Percentiles rank a stretch among this genome's conserved stretches.
These are phyloP conservation scores for Phytophthora ramorum DNA, from an alignment of 352 stramenopile genomes.

Conservation along the genomic window DNA sequence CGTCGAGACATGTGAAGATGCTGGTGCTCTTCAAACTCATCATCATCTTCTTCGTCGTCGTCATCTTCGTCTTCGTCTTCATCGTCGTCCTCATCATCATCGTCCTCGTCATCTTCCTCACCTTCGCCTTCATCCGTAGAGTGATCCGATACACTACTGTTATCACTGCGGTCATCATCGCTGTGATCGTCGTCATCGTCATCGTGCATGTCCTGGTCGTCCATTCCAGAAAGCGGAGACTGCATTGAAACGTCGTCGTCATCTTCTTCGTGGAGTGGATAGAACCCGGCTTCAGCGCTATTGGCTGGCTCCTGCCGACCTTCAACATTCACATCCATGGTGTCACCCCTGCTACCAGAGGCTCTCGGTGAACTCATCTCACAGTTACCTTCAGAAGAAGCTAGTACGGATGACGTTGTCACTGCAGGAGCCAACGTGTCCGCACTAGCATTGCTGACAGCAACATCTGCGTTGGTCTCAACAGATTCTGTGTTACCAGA, in stretches of 20 bases:
- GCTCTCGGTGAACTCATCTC: not conserved
- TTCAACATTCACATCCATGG: slow-evolving; percentile 34
- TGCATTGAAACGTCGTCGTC: slow-evolving; percentile 77
- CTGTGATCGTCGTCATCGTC: slow-evolving; percentile 52
- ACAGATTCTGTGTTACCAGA: slow-evolving; percentile 6
- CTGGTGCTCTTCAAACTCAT: slow-evolving; percentile 68
- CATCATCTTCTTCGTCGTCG: slow-evolving; percentile 67
- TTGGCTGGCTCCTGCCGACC: slow-evolving; percentile 1
- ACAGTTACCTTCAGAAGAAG: slow-evolving; percentile 4
- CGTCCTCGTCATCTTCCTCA: slow-evolving; percentile 61
- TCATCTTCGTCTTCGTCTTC: slow-evolving; percentile 74
- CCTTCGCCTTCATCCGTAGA: slow-evolving; percentile 58
- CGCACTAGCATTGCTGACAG: not conserved
- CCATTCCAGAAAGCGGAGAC: slow-evolving; percentile 51
- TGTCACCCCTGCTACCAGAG: slow-evolving; percentile 5
- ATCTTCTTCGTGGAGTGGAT: slow-evolving; percentile 34
- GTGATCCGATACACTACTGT: slow-evolving; percentile 63
- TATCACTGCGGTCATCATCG: slow-evolving; percentile 64
- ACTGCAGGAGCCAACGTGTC: not conserved
- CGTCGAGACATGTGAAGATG: slow-evolving; percentile 62
- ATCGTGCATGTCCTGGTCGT: slow-evolving; percentile 69
- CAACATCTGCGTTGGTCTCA: not conserved
- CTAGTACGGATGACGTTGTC: not conserved
- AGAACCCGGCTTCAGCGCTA: slow-evolving; percentile 23
- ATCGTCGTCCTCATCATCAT: slow-evolving; percentile 72